Evolutionary conservation across 441 rosid species (phyloP), one percentile per base, ranked within the genome.

Genomic region (Euphorbia corollata): DNA sequence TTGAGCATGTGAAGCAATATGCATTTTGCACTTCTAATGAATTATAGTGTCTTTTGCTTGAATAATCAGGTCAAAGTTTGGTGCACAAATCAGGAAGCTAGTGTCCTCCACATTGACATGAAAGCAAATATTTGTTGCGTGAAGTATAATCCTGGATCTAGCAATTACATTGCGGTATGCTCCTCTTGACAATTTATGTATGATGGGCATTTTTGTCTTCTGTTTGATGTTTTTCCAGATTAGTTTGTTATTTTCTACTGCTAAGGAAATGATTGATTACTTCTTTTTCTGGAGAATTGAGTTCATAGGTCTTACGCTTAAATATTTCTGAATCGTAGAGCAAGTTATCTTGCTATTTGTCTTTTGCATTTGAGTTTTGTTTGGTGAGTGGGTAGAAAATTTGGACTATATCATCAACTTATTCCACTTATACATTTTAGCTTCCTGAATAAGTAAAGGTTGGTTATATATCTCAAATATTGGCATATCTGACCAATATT

Each of bases 91-190:
- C 96, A 90, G 79, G 99, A 95, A 83, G 90, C 97, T 62, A 90
- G 99, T 39, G 95, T 90, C 75, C 84, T 86, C 36, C 88, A 95
- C 76, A 95, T 95, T 63, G 96, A 95, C 85, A 87, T 92, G 99
- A 95, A 92, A 80, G 97, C 98, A 34, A 95, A 92, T 75, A 95
- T 95, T 73, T 95, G 99, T 59, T 91, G 98, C 61, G 99, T 95
- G 77, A 95, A 95, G 80, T 95, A 83, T 77, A 95, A 95, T 84
- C 99, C 99, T 68, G 97, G 98, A 79, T 90, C 92, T 74, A 83
- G 97, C 92, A 82, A 92, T 77, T 80, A 78, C 74, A 81, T 95
- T 77, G 99, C 97, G 87, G 99, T 95, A 87, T 61, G 81, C 68
- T 61, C 51, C 64, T 67, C 62, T 65, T 19, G 7, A 3, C 58